A percentile compares a stretch with the other conserved stretches of the same genome.
phyloP scores from a whole-genome alignment of 768 basidiomycete genomes.

The Russula virescens region DNA sequence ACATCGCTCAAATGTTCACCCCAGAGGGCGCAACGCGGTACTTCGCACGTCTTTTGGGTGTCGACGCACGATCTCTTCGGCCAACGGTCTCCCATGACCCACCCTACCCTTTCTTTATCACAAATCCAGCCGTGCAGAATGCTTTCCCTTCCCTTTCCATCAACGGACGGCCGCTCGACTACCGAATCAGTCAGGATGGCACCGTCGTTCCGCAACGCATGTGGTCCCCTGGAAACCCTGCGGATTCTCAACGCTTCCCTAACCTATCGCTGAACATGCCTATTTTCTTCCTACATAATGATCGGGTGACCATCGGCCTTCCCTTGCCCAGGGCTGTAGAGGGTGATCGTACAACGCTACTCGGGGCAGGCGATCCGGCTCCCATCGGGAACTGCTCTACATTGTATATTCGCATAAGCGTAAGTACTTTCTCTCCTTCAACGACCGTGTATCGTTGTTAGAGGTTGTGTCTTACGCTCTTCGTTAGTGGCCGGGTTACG shows the following conservation, averaged over 20 bases:
- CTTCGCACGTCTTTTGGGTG: neutral
- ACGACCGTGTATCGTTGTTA: neutral
- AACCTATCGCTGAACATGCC: slow-evolving; percentile 8
- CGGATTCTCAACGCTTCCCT: neutral
- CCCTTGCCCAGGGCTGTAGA: neutral
- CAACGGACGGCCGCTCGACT: neutral
- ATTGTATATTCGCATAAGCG: slow-evolving; percentile 4
- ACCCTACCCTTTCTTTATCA: slow-evolving; percentile 10
- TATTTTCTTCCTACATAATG: slow-evolving; percentile 1
- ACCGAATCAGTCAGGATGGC: neutral
- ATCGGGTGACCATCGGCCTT: neutral
- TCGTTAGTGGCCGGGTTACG: slow-evolving; percentile 9
- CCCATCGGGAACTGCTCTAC: slow-evolving; percentile 2
- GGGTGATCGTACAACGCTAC: neutral
- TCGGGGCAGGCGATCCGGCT: neutral
- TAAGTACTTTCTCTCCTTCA: neutral
- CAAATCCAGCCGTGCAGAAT: neutral
- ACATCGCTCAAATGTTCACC: slow-evolving; percentile 6
- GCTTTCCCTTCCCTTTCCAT: neutral
- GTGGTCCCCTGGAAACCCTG: slow-evolving; percentile 1
- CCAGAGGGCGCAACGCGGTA: neutral
- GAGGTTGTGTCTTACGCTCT: neutral
- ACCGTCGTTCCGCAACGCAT: slow-evolving; percentile 13
- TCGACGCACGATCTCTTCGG: neutral
- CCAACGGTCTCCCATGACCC: neutral